Evolutionary conservation across 495 filamentous ascomycete species (phyloP), one percentile per base, ranked within the genome.

Genomic region (Rostrohypoxylon terebratum): DNA sequence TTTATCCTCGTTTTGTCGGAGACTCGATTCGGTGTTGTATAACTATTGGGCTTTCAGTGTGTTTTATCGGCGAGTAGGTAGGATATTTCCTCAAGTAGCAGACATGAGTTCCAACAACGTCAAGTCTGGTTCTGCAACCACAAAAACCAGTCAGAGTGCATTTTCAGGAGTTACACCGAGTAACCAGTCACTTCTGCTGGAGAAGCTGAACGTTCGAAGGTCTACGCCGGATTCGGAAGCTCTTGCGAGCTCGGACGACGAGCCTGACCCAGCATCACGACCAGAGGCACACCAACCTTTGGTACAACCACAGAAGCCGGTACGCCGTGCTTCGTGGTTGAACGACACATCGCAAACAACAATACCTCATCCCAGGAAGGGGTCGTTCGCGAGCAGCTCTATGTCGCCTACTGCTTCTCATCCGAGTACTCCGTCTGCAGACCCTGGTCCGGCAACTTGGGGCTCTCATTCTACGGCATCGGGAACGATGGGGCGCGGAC

Each of bases 151-250:
- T 59, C 83, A 82, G 67, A 74, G 78, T 57, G 73, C 55, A 47
- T 79, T 81, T 28, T 63, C 81, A 14, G 68, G 72, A 45, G 79
- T 75, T 55, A 77, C 80, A 42, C 82, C 84, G 31, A 85, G 73
- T 73, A 91, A 84, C 68, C 87, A 87, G 40, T 85, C 88, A 31
- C 83, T 91, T 25, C 82, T 92, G 54, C 84, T 92, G 18, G 93
- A 96, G 63, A 94, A 92, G 77, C 83, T 90, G 59, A 90, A 92
- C 71, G 89, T 92, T 71, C 90, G 91, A 62, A 72, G 76, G 47
- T 93, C 93, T 16, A 97, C 94, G 5, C 94, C 94, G 14, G 94
- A 97, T 75, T 97, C 94, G 6, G 94, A 98, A 76, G 94, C 94
- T 45, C 82, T 98, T 53, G 93, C 92, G 40, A 97, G 94, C 67